These are phyloP conservation scores for Pseudomonodictys pantanalensis DNA, from an alignment of 495 filamentous ascomycete genomes.

Conservation along the genomic window DNA sequence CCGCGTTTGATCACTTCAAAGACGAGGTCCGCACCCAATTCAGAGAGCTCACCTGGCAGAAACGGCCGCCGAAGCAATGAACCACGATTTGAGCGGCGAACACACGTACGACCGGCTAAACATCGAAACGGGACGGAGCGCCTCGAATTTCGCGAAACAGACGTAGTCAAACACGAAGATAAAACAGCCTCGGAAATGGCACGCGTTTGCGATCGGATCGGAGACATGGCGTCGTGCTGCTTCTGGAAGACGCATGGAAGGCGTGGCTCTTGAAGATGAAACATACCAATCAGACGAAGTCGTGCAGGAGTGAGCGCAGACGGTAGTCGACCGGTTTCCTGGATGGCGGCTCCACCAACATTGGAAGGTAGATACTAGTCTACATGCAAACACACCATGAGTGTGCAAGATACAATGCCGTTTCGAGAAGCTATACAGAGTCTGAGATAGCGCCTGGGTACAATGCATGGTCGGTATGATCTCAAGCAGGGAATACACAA, in stretches of 20 bases:
- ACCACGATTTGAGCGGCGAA: not conserved
- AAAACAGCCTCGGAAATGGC: not conserved
- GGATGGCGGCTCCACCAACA: too few species aligned
- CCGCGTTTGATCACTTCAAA: constrained; percentile 27
- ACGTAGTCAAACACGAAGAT: not conserved
- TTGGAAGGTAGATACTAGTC: too few species aligned
- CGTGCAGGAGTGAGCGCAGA: not conserved
- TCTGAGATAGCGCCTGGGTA: too few species aligned
- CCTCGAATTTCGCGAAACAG: not conserved
- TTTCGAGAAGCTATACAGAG: too few species aligned
- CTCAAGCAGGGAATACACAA: too few species aligned
- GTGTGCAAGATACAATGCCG: too few species aligned
- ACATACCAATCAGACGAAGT: too few species aligned
- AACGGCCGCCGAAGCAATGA: constrained; percentile 14
- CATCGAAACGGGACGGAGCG: not conserved
- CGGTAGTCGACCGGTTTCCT: too few species aligned
- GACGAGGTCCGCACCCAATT: constrained; percentile 22
- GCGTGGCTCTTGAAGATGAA: not conserved
- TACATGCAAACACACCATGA: too few species aligned
- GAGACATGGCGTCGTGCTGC: not conserved
- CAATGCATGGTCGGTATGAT: too few species aligned
- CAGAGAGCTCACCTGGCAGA: constrained; percentile 25
- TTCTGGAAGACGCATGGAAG: not conserved
- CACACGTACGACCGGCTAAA: not conserved
- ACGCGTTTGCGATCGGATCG: not conserved